Percentiles rank a stretch among this genome's conserved stretches.
phyloP scores from a whole-genome alignment of 768 basidiomycete genomes.

The Mycena vitilis region DNA sequence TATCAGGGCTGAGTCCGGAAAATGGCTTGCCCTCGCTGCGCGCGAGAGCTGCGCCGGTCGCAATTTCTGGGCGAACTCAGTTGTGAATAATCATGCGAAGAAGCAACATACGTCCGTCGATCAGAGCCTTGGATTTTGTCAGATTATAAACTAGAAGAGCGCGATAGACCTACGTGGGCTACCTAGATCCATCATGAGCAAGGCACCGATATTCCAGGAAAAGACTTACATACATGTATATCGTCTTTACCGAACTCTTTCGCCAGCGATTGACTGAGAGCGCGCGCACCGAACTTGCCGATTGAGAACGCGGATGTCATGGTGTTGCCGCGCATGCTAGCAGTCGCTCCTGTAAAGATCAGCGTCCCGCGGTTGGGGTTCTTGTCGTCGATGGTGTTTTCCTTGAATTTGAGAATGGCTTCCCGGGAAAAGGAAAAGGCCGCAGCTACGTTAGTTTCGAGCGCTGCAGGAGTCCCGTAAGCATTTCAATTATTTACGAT shows the following conservation, averaged over 20 bases:
- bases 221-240: constrained; percentile 65
- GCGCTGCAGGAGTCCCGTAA: constrained; percentile 31
- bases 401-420: constrained; percentile 68
- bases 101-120: constrained; percentile 14
- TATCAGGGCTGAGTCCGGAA: constrained; percentile 66
- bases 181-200: constrained; percentile 6
- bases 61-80: constrained; percentile 44
- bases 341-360: constrained; percentile 81
- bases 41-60: constrained; percentile 44
- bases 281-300: constrained; percentile 70
- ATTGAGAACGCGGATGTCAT: constrained; percentile 72
- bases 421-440: constrained; percentile 75
- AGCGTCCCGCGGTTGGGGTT: constrained; percentile 71
- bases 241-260: constrained; percentile 82
- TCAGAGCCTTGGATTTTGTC: constrained; percentile 6
- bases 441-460: constrained; percentile 65
- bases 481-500: background rate
- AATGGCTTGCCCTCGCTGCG: constrained; percentile 52
- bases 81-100: too few relatives aligned
- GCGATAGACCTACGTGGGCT: constrained; percentile 16
- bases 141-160: background rate
- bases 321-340: constrained; percentile 70
- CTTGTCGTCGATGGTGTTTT: constrained; percentile 60
- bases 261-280: constrained; percentile 74
- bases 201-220: background rate